Evolutionary conservation across 306 rosid species (phyloP).

Genomic region (Abrus precatorius): DNA sequence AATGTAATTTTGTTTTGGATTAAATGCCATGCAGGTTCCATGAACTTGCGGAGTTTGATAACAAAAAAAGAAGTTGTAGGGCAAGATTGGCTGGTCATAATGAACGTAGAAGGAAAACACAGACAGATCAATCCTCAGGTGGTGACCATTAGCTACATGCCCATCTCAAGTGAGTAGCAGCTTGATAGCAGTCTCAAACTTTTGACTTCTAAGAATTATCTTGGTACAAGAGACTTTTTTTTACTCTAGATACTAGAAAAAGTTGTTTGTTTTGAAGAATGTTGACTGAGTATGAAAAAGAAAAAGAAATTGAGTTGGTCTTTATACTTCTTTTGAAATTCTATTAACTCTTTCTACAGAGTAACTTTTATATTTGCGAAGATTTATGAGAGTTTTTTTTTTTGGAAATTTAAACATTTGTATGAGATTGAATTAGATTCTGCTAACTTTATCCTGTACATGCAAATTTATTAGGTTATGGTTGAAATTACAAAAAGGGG

Average conservation of each 20-base stretch:
- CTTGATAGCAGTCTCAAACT: neutral
- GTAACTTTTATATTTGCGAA: neutral
- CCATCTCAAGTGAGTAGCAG: neutral
- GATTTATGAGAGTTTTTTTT: neutral
- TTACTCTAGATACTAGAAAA: neutral
- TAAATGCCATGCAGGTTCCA: slow-evolving; percentile 45
- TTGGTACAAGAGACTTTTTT: neutral
- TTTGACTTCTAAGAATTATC: neutral
- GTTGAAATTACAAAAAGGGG: no score
- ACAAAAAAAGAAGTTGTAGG: slow-evolving; percentile 49
- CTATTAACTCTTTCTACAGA: neutral
- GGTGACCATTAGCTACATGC: neutral
- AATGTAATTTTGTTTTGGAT: neutral
- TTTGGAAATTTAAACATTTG: neutral
- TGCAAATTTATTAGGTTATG: no score
- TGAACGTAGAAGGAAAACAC: slow-evolving; percentile 42
- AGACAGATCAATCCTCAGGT: neutral
- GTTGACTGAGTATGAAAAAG: neutral
- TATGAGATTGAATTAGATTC: neutral
- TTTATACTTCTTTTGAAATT: neutral
- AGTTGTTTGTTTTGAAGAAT: neutral
- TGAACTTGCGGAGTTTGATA: slow-evolving; percentile 44
- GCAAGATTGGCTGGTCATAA: slow-evolving; percentile 46
- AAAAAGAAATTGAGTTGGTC: neutral
- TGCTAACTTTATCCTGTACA: neutral